phyloP scores from a whole-genome alignment of 805 yeast species.

The Candida sakaeoensis region DNA sequence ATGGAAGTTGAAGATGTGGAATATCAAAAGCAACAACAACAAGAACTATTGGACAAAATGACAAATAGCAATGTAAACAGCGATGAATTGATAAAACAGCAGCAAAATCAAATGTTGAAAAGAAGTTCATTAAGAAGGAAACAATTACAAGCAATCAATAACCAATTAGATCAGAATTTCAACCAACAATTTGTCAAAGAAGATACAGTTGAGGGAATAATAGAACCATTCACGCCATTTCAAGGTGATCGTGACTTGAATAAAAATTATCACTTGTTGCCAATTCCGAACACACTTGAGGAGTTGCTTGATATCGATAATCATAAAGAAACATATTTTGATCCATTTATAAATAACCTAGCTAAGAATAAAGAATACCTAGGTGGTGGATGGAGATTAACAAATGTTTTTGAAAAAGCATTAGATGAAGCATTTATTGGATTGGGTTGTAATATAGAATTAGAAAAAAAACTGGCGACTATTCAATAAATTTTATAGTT shows the following conservation, averaged over 20 bases:
- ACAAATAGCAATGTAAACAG: slow-evolving; percentile 30
- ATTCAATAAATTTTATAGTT: slow-evolving; percentile 45
- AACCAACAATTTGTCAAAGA: slow-evolving; percentile 20
- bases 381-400: slow-evolving; percentile 83
- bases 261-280: slow-evolving; percentile 46
- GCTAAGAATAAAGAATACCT: slow-evolving; percentile 60
- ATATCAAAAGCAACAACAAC: slow-evolving; percentile 38
- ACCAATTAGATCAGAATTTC: slow-evolving; percentile 45
- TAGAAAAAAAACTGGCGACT: slow-evolving; percentile 21
- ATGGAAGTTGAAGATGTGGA: slow-evolving; percentile 42
- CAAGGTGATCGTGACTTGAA: slow-evolving; percentile 75
- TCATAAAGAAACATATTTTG: slow-evolving; percentile 23
- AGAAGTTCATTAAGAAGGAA: slow-evolving; percentile 63
- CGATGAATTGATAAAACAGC: slow-evolving; percentile 39
- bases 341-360: slow-evolving; percentile 46
- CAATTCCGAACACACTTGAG: slow-evolving; percentile 21
- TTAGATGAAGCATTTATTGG: slow-evolving; percentile 89
- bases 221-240: slow-evolving; percentile 85
- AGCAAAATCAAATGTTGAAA: slow-evolving; percentile 43
- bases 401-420: slow-evolving; percentile 67
- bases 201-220: slow-evolving; percentile 17
- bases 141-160: slow-evolving; percentile 56
- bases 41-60: slow-evolving; percentile 38
- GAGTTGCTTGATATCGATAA: slow-evolving; percentile 23
- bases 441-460: slow-evolving; percentile 70